A percentile compares a stretch with the other conserved stretches of the same genome.
Evolutionary conservation across 2,329 filamentous ascomycete species (phyloP).

Genomic region (Clarireedia paspali): DNA sequence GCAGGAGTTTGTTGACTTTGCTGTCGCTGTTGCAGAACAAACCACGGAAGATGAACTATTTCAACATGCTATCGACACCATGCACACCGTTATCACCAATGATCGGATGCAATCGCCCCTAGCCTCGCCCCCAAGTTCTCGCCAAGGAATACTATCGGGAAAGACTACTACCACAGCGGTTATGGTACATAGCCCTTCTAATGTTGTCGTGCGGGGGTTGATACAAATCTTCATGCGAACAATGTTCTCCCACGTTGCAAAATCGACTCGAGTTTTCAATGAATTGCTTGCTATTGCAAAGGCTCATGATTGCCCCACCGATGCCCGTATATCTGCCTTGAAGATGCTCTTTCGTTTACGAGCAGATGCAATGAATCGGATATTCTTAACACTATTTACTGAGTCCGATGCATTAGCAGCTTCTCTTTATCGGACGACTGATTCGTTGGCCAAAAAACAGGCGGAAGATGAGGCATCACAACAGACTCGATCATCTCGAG

Average conservation of each 20-base stretch:
- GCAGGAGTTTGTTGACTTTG: slow-evolving; percentile 55
- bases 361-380: slow-evolving; percentile 70
- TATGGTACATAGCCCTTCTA: slow-evolving; percentile 47
- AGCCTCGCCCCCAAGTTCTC: slow-evolving; percentile 24
- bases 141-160: slow-evolving; percentile 18
- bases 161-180: slow-evolving; percentile 11
- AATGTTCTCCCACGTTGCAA: slow-evolving; percentile 57
- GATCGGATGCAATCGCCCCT: slow-evolving; percentile 38
- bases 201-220: slow-evolving; percentile 64
- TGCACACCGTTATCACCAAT: slow-evolving; percentile 42
- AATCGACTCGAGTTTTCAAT: slow-evolving; percentile 56
- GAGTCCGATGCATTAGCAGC: slow-evolving; percentile 69
- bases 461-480: slow-evolving; percentile 33
- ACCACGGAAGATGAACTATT: slow-evolving; percentile 53
- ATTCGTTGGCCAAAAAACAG: slow-evolving; percentile 39
- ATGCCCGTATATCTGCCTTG: slow-evolving; percentile 66
- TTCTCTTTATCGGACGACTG: slow-evolving; percentile 57
- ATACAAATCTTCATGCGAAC: slow-evolving; percentile 70
- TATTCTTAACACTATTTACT: slow-evolving; percentile 62
- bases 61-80: slow-evolving; percentile 45
- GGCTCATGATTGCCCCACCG: slow-evolving; percentile 51
- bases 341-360: slow-evolving; percentile 76
- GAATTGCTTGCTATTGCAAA: slow-evolving; percentile 57
- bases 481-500: slow-evolving; percentile 30
- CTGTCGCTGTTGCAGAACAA: slow-evolving; percentile 52